These are phyloP conservation scores for Casuarina cunninghamiana DNA, from an alignment of 306 rosid species.

Conservation along the genomic window DNA sequence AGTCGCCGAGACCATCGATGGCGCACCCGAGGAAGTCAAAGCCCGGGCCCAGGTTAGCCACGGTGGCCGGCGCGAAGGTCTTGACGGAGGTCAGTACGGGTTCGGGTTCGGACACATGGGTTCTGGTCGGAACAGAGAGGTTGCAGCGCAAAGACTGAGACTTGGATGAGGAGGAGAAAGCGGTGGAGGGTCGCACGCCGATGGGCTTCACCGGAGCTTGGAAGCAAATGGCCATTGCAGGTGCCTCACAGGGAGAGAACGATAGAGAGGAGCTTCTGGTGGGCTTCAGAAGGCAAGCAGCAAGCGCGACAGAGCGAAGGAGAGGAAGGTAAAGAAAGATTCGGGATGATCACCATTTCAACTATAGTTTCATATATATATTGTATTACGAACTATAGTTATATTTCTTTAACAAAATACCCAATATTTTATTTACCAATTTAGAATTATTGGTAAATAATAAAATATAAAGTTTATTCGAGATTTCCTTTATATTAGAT, in stretches of 20 bases:
- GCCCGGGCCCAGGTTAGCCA: slow-evolving; percentile 89
- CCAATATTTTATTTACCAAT: too few relatives aligned
- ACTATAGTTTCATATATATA: too few relatives aligned
- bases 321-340: too few relatives aligned
- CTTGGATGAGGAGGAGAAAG: slow-evolving; percentile 16
- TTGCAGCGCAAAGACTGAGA: slow-evolving; percentile 41
- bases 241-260: neutral
- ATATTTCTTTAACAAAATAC: too few relatives aligned
- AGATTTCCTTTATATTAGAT: too few relatives aligned
- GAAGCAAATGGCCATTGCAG: slow-evolving; percentile 43
- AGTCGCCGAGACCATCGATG: slow-evolving; percentile 77
- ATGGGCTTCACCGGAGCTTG: slow-evolving; percentile 37
- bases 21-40: slow-evolving; percentile 91
- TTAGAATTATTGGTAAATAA: too few relatives aligned
- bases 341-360: too few relatives aligned
- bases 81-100: slow-evolving; percentile 55
- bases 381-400: too few relatives aligned
- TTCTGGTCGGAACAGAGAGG: slow-evolving; percentile 44
- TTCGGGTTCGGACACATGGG: slow-evolving; percentile 48
- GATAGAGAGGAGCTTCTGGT: neutral
- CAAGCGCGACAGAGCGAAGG: neutral
- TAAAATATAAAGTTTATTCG: too few relatives aligned
- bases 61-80: slow-evolving; percentile 83
- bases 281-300: too few relatives aligned
- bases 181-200: slow-evolving; percentile 8